phyloP scores from a whole-genome alignment of 306 rosid species.

The Rosa persica region DNA sequence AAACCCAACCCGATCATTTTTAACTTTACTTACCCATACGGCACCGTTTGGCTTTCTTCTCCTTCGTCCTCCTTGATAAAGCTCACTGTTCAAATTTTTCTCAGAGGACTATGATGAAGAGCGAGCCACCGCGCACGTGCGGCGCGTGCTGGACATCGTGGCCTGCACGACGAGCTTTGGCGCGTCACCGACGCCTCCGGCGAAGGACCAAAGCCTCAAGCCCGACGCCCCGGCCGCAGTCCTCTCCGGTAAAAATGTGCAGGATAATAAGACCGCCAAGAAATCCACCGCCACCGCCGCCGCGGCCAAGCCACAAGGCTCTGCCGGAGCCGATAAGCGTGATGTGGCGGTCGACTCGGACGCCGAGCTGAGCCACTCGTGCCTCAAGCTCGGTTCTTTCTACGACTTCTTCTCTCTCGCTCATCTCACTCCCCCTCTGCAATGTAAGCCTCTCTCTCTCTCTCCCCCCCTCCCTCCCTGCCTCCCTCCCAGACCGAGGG shows the following conservation, averaged over 20 bases:
- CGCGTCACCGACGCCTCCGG: conserved; percentile 24
- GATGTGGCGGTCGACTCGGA: conserved; percentile 53
- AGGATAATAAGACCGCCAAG: conserved; percentile 44
- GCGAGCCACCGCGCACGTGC: conserved; percentile 73
- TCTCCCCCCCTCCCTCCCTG: not conserved
- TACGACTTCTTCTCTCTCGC: conserved; percentile 96
- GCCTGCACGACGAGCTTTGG: conserved; percentile 90
- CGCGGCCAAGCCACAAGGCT: conserved; percentile 28
- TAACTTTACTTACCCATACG: too few relatives aligned
- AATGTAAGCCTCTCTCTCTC: conserved; percentile 45
- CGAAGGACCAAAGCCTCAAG: conserved; percentile 43
- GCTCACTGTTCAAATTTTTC: not conserved
- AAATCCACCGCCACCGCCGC: conserved; percentile 28
- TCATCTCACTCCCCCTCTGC: conserved; percentile 81
- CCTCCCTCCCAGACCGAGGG: not conserved
- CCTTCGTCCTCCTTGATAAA: not conserved
- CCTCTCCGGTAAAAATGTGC: conserved; percentile 33
- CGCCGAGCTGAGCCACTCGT: conserved; percentile 69
- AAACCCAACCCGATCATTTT: too few relatives aligned
- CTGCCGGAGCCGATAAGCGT: conserved; percentile 34
- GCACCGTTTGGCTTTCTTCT: not conserved
- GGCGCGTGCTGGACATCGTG: conserved; percentile 76
- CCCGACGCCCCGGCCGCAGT: conserved; percentile 25
- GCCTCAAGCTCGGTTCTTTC: conserved; percentile 79
- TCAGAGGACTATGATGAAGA: conserved; percentile 80